A percentile compares a stretch with the other conserved stretches of the same genome.
Conservation (phyloP, 2,329 filamentous ascomycete species). For the Rhinocladiella mackenziei region DNA sequence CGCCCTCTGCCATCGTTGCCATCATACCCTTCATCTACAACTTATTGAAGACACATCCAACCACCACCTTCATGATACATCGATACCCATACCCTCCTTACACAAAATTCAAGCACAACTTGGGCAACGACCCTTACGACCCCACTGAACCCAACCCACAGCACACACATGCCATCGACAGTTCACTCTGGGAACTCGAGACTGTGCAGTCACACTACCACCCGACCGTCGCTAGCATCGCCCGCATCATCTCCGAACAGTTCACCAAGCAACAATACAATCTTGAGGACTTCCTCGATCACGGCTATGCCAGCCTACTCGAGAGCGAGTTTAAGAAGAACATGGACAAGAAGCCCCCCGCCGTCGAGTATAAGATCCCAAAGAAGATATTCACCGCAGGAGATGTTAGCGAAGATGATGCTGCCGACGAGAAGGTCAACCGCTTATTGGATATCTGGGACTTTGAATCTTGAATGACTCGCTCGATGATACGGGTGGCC, state of each 20-base stretch:
- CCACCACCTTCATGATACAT: constrained; percentile 95
- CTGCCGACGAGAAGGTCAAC: constrained; percentile 5
- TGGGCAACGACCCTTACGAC: constrained; percentile 71
- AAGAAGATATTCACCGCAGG: constrained; percentile 64
- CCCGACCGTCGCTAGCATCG: constrained; percentile 89
- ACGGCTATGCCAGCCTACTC: constrained; percentile 74
- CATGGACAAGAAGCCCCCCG: constrained; percentile 84
- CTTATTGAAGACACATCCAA: constrained; percentile 80
- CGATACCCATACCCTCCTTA: constrained; percentile 60
- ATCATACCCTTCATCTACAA: constrained; percentile 96
- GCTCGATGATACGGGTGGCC: not conserved
- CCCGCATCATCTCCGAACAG: constrained; percentile 90
- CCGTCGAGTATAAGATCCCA: constrained; percentile 91
- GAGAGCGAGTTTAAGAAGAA: constrained; percentile 67
- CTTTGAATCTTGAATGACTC: constrained; percentile 8
- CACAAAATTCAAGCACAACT: constrained; percentile 57
- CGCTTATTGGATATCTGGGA: constrained; percentile 19
- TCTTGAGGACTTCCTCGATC: constrained; percentile 94
- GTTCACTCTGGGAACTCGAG: constrained; percentile 90
- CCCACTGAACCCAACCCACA: constrained; percentile 74
- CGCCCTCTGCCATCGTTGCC: constrained; percentile 82
- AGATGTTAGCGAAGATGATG: constrained; percentile 11
- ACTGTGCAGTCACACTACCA: constrained; percentile 91
- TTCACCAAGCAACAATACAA: constrained; percentile 96
- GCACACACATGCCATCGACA: constrained; percentile 82